Percentiles rank a stretch among this genome's conserved stretches.
These are phyloP conservation scores for Pythium graminicola DNA, from an alignment of 352 stramenopile genomes.

Conservation along the genomic window DNA sequence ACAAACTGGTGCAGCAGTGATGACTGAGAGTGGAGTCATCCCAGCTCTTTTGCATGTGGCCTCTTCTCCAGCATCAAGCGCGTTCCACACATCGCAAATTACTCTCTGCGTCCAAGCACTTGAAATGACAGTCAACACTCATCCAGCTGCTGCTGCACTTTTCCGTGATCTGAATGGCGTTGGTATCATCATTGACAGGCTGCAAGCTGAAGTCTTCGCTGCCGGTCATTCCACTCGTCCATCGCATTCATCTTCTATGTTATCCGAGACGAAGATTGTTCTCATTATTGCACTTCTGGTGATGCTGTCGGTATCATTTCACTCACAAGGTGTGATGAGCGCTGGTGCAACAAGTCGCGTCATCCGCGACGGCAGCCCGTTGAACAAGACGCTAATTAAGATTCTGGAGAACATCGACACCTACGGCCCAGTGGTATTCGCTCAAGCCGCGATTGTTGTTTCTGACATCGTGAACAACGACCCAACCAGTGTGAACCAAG, in stretches of 20 bases:
- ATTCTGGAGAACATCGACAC: constrained; percentile 87
- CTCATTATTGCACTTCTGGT: constrained; percentile 64
- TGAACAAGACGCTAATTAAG: constrained; percentile 86
- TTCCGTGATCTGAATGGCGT: constrained; percentile 84
- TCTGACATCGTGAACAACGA: constrained; percentile 97
- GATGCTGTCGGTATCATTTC: constrained; percentile 80
- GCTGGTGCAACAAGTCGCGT: constrained; percentile 75
- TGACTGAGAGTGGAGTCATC: constrained; percentile 83
- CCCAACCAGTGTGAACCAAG: constrained; percentile 91
- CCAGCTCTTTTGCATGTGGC: constrained; percentile 74
- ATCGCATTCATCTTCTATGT: background rate
- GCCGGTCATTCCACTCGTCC: background rate
- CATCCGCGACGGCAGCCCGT: constrained; percentile 79
- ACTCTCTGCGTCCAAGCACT: constrained; percentile 77
- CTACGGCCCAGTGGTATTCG: constrained; percentile 92
- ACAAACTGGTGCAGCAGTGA: constrained; percentile 60
- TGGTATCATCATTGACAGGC: constrained; percentile 72
- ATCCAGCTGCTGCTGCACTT: constrained; percentile 56
- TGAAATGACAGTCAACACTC: constrained; percentile 74
- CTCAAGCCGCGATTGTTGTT: constrained; percentile 89
- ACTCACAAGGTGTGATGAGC: constrained; percentile 85
- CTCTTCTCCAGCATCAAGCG: constrained; percentile 42
- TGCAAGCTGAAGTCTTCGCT: constrained; percentile 46
- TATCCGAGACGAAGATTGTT: constrained; percentile 55
- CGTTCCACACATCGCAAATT: constrained; percentile 63